Evolutionary conservation across 345 rosid species (phyloP).

Genomic region (Syzygium aqueum): DNA sequence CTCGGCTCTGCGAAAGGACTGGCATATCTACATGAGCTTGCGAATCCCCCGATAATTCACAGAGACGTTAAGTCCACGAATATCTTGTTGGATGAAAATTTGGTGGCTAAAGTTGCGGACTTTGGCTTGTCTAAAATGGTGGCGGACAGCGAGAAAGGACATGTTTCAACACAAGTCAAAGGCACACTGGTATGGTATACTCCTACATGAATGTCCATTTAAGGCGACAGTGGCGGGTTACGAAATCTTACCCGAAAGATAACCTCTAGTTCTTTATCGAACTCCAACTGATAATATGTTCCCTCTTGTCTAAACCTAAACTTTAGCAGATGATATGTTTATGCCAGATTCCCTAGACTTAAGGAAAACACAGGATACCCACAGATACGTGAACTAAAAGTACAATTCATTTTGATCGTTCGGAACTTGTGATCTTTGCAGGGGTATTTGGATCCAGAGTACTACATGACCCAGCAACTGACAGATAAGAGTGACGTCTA

Average conservation of each 20-base stretch:
- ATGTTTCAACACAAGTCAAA: constrained; percentile 96
- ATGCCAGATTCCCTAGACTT: neutral
- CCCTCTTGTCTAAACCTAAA: constrained; percentile 1
- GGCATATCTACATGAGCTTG: constrained; percentile 86
- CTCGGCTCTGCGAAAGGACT: constrained; percentile 91
- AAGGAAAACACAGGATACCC: neutral
- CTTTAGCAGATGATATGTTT: neutral
- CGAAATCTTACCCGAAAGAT: neutral
- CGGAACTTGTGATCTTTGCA: neutral
- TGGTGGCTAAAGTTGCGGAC: constrained; percentile 90
- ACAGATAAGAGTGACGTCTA: constrained; percentile 95
- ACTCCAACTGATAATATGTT: neutral
- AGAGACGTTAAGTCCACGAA: constrained; percentile 87
- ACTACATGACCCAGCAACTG: constrained; percentile 87
- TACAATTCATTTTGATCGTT: neutral
- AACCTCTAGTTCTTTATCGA: neutral
- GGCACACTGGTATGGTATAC: constrained; percentile 69
- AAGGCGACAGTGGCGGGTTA: neutral
- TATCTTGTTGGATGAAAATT: constrained; percentile 73
- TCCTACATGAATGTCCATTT: neutral
- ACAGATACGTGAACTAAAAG: neutral
- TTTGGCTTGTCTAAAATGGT: constrained; percentile 93
- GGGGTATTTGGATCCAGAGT: constrained; percentile 98
- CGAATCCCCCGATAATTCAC: constrained; percentile 94
- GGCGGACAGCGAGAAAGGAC: constrained; percentile 77